Evolutionary conservation across 768 basidiomycete genomes (phyloP).

Genomic region (Strobilomyces echinocephalus): DNA sequence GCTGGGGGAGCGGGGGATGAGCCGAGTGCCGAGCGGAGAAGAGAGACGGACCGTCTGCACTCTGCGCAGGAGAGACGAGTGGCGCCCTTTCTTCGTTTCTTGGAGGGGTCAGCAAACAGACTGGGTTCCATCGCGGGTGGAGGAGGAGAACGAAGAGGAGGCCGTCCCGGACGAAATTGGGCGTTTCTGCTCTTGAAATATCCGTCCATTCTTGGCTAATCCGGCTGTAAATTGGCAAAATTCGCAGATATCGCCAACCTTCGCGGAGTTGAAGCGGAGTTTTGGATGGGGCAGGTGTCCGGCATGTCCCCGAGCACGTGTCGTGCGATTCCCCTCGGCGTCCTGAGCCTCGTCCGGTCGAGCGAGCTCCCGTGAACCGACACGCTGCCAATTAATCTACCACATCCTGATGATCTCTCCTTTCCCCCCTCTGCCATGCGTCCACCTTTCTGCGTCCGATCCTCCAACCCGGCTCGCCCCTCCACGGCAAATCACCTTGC

Average conservation of each 20-base stretch:
- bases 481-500: no score
- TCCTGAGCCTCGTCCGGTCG: background rate
- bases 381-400: background rate
- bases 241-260: constrained; percentile 4
- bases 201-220: constrained; percentile 23
- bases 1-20: constrained; percentile 8
- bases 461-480: constrained; percentile 9
- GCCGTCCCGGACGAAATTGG: constrained; percentile 12
- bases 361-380: constrained; percentile 6
- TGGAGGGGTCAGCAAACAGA: constrained; percentile 34
- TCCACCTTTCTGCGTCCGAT: constrained; percentile 8
- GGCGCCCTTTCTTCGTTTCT: constrained; percentile 67
- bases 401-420: no score
- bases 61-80: constrained; percentile 77
- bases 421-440: background rate
- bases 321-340: constrained; percentile 9
- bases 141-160: constrained; percentile 24
- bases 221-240: constrained; percentile 14
- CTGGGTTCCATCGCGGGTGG: constrained; percentile 22
- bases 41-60: constrained; percentile 55
- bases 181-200: constrained; percentile 15
- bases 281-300: background rate
- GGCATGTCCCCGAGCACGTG: constrained; percentile 12
- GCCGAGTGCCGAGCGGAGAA: background rate
- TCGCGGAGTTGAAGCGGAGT: constrained; percentile 26